Conservation (phyloP, 345 rosid species). For the Kandelia obovata region DNA sequence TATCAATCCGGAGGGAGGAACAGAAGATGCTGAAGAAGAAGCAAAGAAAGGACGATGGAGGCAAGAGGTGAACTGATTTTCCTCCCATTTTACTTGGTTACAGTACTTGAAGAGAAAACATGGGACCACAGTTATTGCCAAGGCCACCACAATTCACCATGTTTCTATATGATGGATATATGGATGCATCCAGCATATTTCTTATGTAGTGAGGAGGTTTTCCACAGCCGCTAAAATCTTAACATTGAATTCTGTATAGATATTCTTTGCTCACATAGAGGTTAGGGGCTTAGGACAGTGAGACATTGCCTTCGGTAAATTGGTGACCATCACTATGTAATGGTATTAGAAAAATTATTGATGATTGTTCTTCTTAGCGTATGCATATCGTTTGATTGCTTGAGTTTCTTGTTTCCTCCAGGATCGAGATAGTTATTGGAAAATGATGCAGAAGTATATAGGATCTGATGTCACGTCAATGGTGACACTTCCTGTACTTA, state of each 20-base stretch:
- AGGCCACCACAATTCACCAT: neutral
- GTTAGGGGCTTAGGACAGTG: neutral
- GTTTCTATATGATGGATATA: neutral
- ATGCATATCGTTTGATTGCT: neutral
- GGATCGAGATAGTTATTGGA: slow-evolving; percentile 93
- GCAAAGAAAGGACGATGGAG: slow-evolving; percentile 92
- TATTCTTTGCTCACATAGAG: neutral
- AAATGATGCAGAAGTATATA: slow-evolving; percentile 87
- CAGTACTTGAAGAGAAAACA: neutral
- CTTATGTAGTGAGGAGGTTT: neutral
- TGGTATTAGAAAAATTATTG: no score
- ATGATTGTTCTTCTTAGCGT: neutral
- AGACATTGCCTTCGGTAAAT: neutral
- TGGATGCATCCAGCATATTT: no score
- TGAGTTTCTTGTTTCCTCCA: slow-evolving; percentile 19
- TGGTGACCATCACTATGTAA: no score
- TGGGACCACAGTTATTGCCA: neutral
- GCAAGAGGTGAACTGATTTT: slow-evolving; percentile 52
- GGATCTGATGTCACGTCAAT: slow-evolving; percentile 87
- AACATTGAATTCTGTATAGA: neutral
- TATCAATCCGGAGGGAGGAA: slow-evolving; percentile 90
- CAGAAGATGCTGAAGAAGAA: slow-evolving; percentile 90
- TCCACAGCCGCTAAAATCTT: neutral
- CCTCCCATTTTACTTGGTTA: neutral
- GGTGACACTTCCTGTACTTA: slow-evolving; percentile 92